A percentile compares a stretch with the other conserved stretches of the same genome.
phyloP scores from a whole-genome alignment of 2,329 filamentous ascomycete species.

The Pseudovirgaria hyperparasitica region DNA sequence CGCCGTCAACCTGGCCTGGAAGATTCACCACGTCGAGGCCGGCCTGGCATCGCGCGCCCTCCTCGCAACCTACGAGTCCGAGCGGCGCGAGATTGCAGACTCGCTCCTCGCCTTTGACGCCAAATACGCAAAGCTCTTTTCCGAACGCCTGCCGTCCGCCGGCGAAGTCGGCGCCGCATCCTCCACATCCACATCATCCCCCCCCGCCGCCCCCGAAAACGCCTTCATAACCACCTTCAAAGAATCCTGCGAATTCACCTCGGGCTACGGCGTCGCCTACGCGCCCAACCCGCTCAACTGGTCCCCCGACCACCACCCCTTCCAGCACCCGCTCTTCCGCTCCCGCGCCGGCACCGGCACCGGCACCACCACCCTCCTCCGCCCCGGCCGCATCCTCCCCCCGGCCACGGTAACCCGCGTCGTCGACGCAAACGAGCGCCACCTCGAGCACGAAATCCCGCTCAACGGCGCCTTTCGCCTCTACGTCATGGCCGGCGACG shows the following conservation, averaged over 20 bases:
- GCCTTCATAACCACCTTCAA: constrained; percentile 86
- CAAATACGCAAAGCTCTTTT: constrained; percentile 83
- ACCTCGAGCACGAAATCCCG: constrained; percentile 80
- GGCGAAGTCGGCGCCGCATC: constrained; percentile 51
- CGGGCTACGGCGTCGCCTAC: constrained; percentile 82
- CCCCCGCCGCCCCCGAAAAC: constrained; percentile 44
- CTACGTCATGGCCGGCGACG: constrained; percentile 71
- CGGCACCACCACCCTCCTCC: constrained; percentile 45
- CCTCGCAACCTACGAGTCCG: constrained; percentile 73
- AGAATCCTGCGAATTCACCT: constrained; percentile 81
- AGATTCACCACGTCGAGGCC: constrained; percentile 79
- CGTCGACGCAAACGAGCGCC: constrained; percentile 77
- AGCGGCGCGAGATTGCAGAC: constrained; percentile 76
- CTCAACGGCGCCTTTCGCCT: constrained; percentile 80
- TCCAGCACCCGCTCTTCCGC: constrained; percentile 57
- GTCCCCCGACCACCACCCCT: constrained; percentile 59
- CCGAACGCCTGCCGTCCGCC: constrained; percentile 59
- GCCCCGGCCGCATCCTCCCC: constrained; percentile 62
- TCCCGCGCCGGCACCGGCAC: no score
- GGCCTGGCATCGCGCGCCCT: constrained; percentile 66
- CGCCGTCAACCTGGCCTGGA: constrained; percentile 87
- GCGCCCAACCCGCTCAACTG: constrained; percentile 74
- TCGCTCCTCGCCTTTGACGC: constrained; percentile 77
- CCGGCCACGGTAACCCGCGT: constrained; percentile 76
- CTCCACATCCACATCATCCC: constrained; percentile 15